A percentile compares a stretch with the other conserved stretches of the same genome.
phyloP scores from a whole-genome alignment of 129 eudicot genomes.

The Flaveria ramosissima region DNA sequence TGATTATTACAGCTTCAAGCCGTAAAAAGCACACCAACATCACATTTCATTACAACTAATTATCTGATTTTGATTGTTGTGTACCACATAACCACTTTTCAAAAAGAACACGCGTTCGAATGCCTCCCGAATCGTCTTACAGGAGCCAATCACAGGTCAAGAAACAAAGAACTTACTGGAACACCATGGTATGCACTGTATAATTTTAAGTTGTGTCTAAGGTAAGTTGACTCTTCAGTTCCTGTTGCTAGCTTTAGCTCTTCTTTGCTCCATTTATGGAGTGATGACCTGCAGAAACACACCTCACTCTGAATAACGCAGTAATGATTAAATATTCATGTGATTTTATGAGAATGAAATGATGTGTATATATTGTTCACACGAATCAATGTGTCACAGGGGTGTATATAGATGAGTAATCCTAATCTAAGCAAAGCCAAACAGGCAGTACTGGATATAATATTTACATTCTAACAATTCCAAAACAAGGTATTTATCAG shows the following conservation, averaged over 20 bases:
- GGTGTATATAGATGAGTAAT: too few relatives aligned
- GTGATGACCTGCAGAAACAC: slow-evolving; percentile 6
- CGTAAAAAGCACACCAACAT: neutral
- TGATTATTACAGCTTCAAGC: slow-evolving; percentile 1
- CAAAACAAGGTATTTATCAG: neutral
- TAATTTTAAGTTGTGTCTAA: slow-evolving; percentile 57
- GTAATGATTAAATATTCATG: neutral
- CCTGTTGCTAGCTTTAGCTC: slow-evolving; percentile 80
- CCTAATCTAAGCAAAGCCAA: too few relatives aligned
- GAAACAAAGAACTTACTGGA: slow-evolving; percentile 54
- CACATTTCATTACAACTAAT: neutral
- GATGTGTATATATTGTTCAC: neutral
- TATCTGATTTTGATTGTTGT: neutral
- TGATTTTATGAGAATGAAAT: neutral
- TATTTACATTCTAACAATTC: neutral
- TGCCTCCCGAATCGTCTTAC: neutral
- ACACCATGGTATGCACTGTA: slow-evolving; percentile 66
- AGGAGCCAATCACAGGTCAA: neutral
- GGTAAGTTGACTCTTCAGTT: slow-evolving; percentile 35
- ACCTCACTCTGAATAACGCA: slow-evolving; percentile 18
- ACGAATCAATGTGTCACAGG: neutral
- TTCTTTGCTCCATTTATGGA: slow-evolving; percentile 61
- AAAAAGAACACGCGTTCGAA: neutral
- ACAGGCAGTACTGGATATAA: neutral
- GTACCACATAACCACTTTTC: neutral